Evolutionary conservation across 352 stramenopile species (phyloP).

Genomic region (Phytophthora meadii): DNA sequence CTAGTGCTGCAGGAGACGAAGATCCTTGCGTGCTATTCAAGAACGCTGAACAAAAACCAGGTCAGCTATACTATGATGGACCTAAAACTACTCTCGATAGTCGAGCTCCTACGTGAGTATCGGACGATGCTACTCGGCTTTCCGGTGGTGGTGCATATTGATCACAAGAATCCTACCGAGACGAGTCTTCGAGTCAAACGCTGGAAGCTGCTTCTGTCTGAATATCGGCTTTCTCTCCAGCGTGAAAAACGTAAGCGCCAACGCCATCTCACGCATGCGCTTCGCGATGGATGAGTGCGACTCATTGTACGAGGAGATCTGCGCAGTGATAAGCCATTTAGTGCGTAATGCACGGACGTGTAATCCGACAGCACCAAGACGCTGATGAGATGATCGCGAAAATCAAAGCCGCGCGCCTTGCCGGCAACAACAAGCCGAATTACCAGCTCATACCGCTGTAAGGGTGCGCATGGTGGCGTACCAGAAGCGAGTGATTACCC

Average conservation of each 20-base stretch:
- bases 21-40: neutral
- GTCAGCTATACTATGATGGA: neutral
- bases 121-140: neutral
- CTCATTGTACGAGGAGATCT: neutral
- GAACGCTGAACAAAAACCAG: neutral
- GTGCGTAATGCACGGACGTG: neutral
- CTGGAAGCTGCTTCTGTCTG: neutral
- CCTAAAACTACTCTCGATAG: neutral
- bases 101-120: neutral
- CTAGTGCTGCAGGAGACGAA: neutral
- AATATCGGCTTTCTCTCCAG: neutral
- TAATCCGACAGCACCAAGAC: neutral
- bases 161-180: neutral
- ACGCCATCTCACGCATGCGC: neutral
- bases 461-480: conserved; percentile 1
- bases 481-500: conserved; percentile 6
- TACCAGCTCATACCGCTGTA: conserved; percentile 4
- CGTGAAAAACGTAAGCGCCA: neutral
- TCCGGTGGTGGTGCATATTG: neutral
- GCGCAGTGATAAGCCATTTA: neutral
- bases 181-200: neutral
- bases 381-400: neutral
- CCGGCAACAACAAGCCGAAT: neutral
- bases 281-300: neutral
- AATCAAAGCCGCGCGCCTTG: neutral